phyloP scores from a whole-genome alignment of 345 rosid species.

The Adansonia digitata region DNA sequence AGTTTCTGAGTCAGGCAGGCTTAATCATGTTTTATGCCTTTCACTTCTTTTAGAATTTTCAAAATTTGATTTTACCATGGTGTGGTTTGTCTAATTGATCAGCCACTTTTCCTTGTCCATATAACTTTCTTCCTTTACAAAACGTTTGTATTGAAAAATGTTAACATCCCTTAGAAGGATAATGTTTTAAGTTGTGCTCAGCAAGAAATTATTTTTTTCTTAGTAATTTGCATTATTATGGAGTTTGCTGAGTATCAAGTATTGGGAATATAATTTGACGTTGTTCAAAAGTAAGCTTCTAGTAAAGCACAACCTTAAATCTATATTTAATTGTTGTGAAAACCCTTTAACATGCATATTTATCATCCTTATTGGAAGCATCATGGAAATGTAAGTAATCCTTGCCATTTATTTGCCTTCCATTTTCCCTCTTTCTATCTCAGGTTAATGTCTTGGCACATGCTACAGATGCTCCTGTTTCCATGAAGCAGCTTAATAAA shows the following conservation, averaged over 20 bases:
- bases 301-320: neutral
- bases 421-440: slow-evolving; percentile 17
- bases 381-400: neutral
- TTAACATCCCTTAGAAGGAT: neutral
- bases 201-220: neutral
- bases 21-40: neutral
- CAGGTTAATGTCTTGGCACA: slow-evolving; percentile 90
- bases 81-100: neutral
- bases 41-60: neutral
- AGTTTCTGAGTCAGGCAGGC: neutral
- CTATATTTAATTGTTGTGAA: neutral
- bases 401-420: slow-evolving; percentile 13
- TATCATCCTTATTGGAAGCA: neutral
- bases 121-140: neutral
- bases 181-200: neutral
- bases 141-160: neutral
- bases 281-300: neutral
- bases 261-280: neutral
- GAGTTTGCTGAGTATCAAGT: neutral
- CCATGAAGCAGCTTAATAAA: slow-evolving; percentile 70
- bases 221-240: neutral
- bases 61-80: neutral
- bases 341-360: slow-evolving; percentile 2
- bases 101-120: neutral
- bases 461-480: slow-evolving; percentile 65